phyloP scores from a whole-genome alignment of 805 yeast species.

The Saccharomycopsis amapae region DNA sequence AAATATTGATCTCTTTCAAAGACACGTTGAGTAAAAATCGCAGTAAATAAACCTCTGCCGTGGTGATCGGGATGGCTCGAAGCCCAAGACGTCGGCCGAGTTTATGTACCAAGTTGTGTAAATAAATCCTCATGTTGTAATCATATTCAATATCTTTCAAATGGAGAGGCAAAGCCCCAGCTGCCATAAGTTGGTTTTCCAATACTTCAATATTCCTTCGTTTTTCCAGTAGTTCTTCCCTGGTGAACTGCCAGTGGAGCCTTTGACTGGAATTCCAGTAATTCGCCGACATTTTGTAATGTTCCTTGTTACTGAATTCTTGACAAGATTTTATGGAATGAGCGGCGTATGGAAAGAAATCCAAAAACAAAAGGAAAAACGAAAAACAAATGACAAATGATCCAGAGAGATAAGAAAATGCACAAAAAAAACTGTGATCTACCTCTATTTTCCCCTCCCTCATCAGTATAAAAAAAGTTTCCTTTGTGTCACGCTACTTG shows the following conservation, averaged over 20 bases:
- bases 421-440: too few relatives aligned
- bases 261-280: slow-evolving; percentile 86
- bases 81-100: slow-evolving; percentile 72
- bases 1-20: slow-evolving; percentile 74
- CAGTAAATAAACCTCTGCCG: slow-evolving; percentile 81
- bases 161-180: slow-evolving; percentile 34
- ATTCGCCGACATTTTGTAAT: slow-evolving; percentile 56
- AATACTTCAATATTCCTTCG: slow-evolving; percentile 36
- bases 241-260: slow-evolving; percentile 70
- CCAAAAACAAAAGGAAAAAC: too few relatives aligned
- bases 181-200: slow-evolving; percentile 24
- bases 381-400: too few relatives aligned
- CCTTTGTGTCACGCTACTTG: too few relatives aligned
- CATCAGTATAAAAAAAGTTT: too few relatives aligned
- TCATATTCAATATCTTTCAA: slow-evolving; percentile 40
- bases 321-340: too few relatives aligned
- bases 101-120: slow-evolving; percentile 68
- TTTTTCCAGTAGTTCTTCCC: slow-evolving; percentile 44
- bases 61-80: slow-evolving; percentile 77
- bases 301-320: background rate
- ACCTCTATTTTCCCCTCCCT: too few relatives aligned
- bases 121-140: slow-evolving; percentile 62
- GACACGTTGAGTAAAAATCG: slow-evolving; percentile 69
- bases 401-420: too few relatives aligned
- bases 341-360: too few relatives aligned